Base-by-base conservation (phyloP, 2,329 filamentous ascomycete species). In the Fusarium xyrophilum region DNA sequence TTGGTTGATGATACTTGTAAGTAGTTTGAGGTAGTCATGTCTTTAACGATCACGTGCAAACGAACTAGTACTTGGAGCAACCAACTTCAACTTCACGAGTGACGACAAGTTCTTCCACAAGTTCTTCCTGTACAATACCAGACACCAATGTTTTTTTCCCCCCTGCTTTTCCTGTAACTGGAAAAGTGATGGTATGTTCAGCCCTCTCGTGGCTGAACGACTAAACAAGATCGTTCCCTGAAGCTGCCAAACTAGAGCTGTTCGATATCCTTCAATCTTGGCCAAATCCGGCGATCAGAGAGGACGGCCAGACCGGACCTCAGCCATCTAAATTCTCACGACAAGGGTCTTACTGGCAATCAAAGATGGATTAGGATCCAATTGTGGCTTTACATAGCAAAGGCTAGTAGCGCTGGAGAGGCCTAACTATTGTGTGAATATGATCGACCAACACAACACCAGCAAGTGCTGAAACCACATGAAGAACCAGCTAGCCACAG, bases 231-330 rank as follows among this genome's bases (percentile, higher is more conserved):
- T 28, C 33, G 46, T 46, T 23, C 35, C 28, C 27, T 56, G 30
- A 70, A 36, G 28, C 48, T 67, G 35, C 17, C 52, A 44, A 53
- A 46, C 63, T 35, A 46, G 54, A 42, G n/a, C 27, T 50, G 44
- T 35, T 56, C 27, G 30, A 48, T 42, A 36, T 35, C 38, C 17
- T 48, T 44, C 57, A 67, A 58, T 44, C 67, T 69, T 69, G 52
- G 43, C 67, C 59, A 64, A 51, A 69, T 69, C 67, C 67, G 67
- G 67, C 63, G 63, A 60, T 27, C 25, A 52, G 42, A 30, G 27
- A 38, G 32, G 43, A 40, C 55, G 67, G 67, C 38, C 43, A 60
- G 56, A 54, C 67, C 67, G 59, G 42, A 56, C 46, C 27, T 39
- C 51, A 46, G 35, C 47, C 67, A 50, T 68, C 67, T 61, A 61